Evolutionary conservation across 1,284 basidiomycete genomes (phyloP), one percentile per base, ranked within the genome.

Genomic region (Cryptococcus sp.): DNA sequence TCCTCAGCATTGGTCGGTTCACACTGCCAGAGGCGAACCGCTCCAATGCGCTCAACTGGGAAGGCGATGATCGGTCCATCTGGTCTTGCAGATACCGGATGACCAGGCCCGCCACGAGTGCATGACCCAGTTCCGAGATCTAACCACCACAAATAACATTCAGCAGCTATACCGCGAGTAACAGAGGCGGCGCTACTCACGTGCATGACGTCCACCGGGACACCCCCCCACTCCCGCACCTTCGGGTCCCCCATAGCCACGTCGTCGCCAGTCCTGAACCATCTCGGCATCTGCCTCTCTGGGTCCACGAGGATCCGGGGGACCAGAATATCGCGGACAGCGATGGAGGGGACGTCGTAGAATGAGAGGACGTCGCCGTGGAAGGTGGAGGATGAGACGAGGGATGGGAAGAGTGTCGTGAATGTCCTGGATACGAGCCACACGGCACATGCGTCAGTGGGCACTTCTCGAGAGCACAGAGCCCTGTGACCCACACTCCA

Each of bases 191-290:
- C 36, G 23, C 7, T 12, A 71, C 74, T 69, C 53, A 74, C 72
- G 52, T 75, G 73, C 70, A 77, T 72, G 36, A 77, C 57, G 50
- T 77, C 75, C 9, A 77, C 75, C 13, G 68, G 54, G 7, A 65
- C 54, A 1, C 71, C 71, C 1, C 72, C 70, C 67, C 67, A 70
- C 48, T 67, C 60, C 46, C 66, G 56, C 13, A 73, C 72, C 56
- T 77, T 77, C 16, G 64, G 59, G 56, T 77, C 75, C 11, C 65
- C 65, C 42, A 67, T 46, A 2, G 56, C 48, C 0, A 72, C 62
- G 40, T 67, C 69, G 0, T 62, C 61, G 6, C 70, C 72, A 0
- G 72, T 74, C 21, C 75, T 59, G 60, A 76, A 76, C 75, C 75
- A 76, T 35, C 64, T 64, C 12, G 71, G 69, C 46, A 71, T 63